Evolutionary conservation across 2,329 filamentous ascomycete genomes (phyloP), one percentile per base, ranked within the genome.

Genomic region (Lachnellula suecica): DNA sequence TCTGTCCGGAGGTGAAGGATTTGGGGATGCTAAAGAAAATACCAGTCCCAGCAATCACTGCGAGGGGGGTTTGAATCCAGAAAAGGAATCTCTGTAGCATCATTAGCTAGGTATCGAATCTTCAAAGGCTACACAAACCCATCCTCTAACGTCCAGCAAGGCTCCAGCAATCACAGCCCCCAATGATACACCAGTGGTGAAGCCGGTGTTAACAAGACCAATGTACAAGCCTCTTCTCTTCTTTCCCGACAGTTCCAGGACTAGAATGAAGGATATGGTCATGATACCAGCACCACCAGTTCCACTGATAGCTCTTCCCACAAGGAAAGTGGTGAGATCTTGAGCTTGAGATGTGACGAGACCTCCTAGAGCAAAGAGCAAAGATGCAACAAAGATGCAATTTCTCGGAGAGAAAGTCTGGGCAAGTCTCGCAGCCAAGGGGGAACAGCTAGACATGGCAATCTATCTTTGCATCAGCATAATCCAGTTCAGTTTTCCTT

Each of bases 231-330:
- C 91, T 52, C 90, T 77, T 4, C 82, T 77, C 57, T 82, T 83
- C 55, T 83, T 81, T 20, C 79, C 82, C 0, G 85, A 81, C 56
- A 94, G 72, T 65, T 93, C 86, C n/a, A 94, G 77, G 0, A 89
- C 83, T 20, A 93, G 74, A 44, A 95, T 89, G 43, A 90, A 82
- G 1, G 85, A 79, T 6, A 92, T 79, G 0, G 87, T 86, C 71
- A 91, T 82, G 44, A 91, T 79, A 0, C 88, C 88, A 2, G 86
- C 86, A 15, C 79, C 85, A 1, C 89, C 90, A 8, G 83, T 67
- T 0, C 90, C 90, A 3, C 83, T 79, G 15, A 92, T 64, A 1
- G 81, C 81, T 42, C 90, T 78, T 1, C 89, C 90, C 0, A 83
- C 53, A 17, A 94, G 76, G 59, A 95, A 94, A 3, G 74, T 70